Base-by-base conservation (phyloP, 805 yeast genomes). In the Wickerhamomyces mucosus region DNA sequence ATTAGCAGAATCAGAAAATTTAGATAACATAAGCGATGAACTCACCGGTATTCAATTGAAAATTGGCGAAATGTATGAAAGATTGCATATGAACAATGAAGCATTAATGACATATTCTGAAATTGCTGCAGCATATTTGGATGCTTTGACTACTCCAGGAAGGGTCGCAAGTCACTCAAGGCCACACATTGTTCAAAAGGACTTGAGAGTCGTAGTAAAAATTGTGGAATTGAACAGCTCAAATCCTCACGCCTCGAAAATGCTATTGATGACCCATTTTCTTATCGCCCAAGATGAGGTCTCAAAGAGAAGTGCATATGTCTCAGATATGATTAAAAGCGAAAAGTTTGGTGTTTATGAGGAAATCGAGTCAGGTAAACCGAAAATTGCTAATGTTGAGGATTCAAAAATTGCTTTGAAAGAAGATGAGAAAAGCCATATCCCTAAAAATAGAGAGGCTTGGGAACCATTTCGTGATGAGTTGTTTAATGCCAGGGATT, bases 41-140 rank as follows among this genome's bases (percentile, higher is more conserved):
- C 88, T 82, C 53, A 88, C 96, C 0, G 96, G 96, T 0, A 72
- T 89, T 32, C 94, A 88, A 48, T 63, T 89, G 52, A 84, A 88
- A 47, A 61, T 84, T 21, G 94, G 80, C 9, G 95, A 86, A 47
- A 79, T 85, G 85, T 82, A 74, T 50, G 95, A 84, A 46, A 64
- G 77, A 25, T 54, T 85, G 43, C 67, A 64, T 15, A 65, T 70
- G 73, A 41, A 48, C 20, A 71, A 71, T 11, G 80, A 78, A 32
- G 94, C 95, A 0, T 63, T 71, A 22, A 63, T 65, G 39, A 56
- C 83, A 7, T 86, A 83, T 54, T 61, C 72, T 35, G 89, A 81
- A 45, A 59, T 83, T 29, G 70, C 76, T 11, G 64, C 75, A 4
- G 58, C 72, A 23, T 78, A 75, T 47, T 62, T 73, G 40, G 65